Conservation (phyloP, 345 rosid genomes). For the Leavenworthia alabamica region DNA sequence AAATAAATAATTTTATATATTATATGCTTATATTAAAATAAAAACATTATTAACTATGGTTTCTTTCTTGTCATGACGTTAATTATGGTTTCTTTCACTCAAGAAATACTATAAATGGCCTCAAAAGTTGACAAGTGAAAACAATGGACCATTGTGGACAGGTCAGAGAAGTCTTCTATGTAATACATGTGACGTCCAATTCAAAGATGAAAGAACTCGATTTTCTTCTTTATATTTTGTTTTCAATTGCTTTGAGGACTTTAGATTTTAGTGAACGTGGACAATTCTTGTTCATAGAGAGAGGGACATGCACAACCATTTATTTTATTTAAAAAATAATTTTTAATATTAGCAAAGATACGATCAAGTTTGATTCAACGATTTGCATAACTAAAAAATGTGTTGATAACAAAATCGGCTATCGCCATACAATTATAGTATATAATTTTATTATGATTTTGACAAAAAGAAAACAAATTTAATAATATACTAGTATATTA, state of each 20-base stretch:
- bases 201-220: slow-evolving; percentile 27
- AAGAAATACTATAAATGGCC: slow-evolving; percentile 32
- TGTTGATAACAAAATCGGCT: too few species aligned
- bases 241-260: slow-evolving; percentile 15
- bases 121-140: slow-evolving; percentile 27
- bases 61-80: too few species aligned
- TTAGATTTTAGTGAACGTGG: slow-evolving; percentile 38
- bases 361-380: slow-evolving; percentile 22
- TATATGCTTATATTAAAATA: neutral
- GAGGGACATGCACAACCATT: slow-evolving; percentile 2
- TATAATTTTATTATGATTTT: neutral
- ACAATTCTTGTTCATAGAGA: slow-evolving; percentile 15
- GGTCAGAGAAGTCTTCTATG: slow-evolving; percentile 17
- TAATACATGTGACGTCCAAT: slow-evolving; percentile 19
- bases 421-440: neutral
- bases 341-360: slow-evolving; percentile 1
- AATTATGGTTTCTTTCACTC: slow-evolving; percentile 50
- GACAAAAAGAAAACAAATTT: neutral
- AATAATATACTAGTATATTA: too few species aligned
- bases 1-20: neutral
- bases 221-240: slow-evolving; percentile 18
- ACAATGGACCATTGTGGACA: slow-evolving; percentile 21
- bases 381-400: too few species aligned
- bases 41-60: too few species aligned
- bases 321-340: slow-evolving; percentile 4